Evolutionary conservation across 2,329 filamentous ascomycete species (phyloP).

Genomic region (Bimuria novae-zelandiae): DNA sequence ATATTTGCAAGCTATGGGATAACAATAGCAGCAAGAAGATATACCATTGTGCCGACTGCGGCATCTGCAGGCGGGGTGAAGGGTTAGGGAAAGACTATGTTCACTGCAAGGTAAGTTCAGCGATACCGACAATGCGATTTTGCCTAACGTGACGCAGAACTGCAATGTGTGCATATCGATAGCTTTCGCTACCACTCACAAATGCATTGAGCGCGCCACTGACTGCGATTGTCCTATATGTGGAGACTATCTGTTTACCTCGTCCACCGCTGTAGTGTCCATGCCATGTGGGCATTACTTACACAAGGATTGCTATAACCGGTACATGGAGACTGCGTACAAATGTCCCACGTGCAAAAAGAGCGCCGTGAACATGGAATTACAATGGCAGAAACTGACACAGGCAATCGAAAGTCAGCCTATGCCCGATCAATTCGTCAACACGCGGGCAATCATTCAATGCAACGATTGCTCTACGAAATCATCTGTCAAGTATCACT

Average conservation of each 20-base stretch:
- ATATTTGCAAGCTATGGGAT: slow-evolving; percentile 96
- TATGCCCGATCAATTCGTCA: slow-evolving; percentile 82
- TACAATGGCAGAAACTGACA: slow-evolving; percentile 89
- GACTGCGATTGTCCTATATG: slow-evolving; percentile 98
- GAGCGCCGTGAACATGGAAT: slow-evolving; percentile 96
- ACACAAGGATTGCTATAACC: slow-evolving; percentile 84
- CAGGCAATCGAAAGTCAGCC: slow-evolving; percentile 85
- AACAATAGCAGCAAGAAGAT: slow-evolving; percentile 89
- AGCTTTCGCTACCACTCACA: slow-evolving; percentile 80
- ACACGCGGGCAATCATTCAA: slow-evolving; percentile 80
- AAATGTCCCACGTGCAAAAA: slow-evolving; percentile 97
- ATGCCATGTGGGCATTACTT: slow-evolving; percentile 97
- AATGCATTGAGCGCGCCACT: slow-evolving; percentile 90
- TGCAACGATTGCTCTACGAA: slow-evolving; percentile 96
- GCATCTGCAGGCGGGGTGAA: slow-evolving; percentile 88
- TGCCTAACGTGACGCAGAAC: slow-evolving; percentile 38
- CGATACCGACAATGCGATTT: slow-evolving; percentile 11
- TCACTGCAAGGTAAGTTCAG: slow-evolving; percentile 80
- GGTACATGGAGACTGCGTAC: slow-evolving; percentile 88
- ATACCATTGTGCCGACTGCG: slow-evolving; percentile 95
- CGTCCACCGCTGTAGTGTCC: slow-evolving; percentile 83
- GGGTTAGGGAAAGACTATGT: slow-evolving; percentile 96
- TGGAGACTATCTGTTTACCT: slow-evolving; percentile 94
- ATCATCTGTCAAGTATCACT: slow-evolving; percentile 87
- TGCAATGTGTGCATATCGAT: slow-evolving; percentile 96